A percentile compares a stretch with the other conserved stretches of the same genome.
These are phyloP conservation scores for Paraconiothyrium sp. DNA, from an alignment of 2,329 filamentous ascomycete genomes.

Conservation along the genomic window DNA sequence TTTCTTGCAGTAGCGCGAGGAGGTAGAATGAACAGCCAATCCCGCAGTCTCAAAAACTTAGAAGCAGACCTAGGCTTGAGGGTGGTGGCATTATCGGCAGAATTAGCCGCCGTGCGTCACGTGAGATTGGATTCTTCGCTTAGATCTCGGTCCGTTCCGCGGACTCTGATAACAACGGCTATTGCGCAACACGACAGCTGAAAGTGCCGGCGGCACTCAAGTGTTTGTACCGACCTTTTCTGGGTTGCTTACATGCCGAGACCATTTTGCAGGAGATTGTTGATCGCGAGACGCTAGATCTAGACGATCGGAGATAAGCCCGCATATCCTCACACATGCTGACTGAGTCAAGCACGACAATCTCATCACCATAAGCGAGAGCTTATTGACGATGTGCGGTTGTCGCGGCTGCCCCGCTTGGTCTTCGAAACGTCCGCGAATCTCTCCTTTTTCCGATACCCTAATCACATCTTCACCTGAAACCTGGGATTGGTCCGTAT, in stretches of 20 bases:
- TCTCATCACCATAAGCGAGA: not conserved
- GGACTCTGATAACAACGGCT: not conserved
- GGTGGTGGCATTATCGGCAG: not conserved
- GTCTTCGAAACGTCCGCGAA: not conserved
- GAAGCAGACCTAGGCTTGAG: not conserved
- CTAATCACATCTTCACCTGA: conserved; percentile 24
- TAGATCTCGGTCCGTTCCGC: conserved; percentile 5
- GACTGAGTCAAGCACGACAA: not conserved
- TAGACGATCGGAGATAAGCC: not conserved
- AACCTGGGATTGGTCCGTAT: conserved; percentile 51
- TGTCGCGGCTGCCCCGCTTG: not conserved
- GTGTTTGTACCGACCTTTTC: not conserved
- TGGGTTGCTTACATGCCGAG: not conserved
- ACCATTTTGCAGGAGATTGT: not conserved
- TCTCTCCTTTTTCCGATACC: no score
- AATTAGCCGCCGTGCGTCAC: conserved; percentile 7
- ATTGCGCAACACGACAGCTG: not conserved
- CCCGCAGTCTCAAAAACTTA: not conserved
- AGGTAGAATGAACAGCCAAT: not conserved
- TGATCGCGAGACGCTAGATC: not conserved
- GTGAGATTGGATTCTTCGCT: not conserved
- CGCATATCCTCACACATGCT: not conserved
- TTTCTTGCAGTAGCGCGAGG: conserved; percentile 9
- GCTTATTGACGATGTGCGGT: not conserved
- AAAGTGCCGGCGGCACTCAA: not conserved